phyloP scores from a whole-genome alignment of 2,329 filamentous ascomycete species.

The Teratosphaeria zuluensis region DNA sequence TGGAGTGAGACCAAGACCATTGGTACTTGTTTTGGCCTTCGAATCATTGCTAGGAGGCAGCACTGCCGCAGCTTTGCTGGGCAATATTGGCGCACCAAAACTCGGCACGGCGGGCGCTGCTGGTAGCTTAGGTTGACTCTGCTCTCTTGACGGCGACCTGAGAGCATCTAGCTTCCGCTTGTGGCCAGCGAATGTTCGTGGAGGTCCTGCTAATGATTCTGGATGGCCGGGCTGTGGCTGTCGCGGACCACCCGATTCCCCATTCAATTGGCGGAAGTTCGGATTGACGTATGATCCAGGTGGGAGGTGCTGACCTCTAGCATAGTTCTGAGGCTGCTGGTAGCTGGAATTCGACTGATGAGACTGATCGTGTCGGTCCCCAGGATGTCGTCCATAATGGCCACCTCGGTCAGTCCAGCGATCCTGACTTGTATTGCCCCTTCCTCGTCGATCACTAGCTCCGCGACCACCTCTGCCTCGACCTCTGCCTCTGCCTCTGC shows the following conservation, averaged over 20 bases:
- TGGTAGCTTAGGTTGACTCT: conserved; percentile 8
- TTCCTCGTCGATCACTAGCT: conserved; percentile 4
- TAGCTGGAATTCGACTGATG: background rate
- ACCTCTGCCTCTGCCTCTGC: conserved; percentile 26
- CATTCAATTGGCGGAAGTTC: conserved; percentile 9
- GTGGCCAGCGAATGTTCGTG: conserved; percentile 17
- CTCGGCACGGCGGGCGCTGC: conserved; percentile 23
- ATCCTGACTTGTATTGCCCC: conserved; percentile 6
- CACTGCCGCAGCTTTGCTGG: conserved; percentile 2
- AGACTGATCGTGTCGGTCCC: background rate
- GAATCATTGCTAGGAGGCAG: background rate
- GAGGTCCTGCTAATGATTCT: conserved; percentile 1
- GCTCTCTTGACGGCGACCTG: conserved; percentile 9
- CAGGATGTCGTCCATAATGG: background rate
- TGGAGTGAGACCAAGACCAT: conserved; percentile 62
- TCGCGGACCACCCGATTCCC: background rate
- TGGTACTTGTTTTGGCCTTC: conserved; percentile 23
- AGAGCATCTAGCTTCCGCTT: conserved; percentile 26
- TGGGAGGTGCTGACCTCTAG: conserved; percentile 5
- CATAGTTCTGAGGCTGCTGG: background rate
- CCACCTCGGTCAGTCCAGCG: background rate
- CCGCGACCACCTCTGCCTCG: conserved; percentile 1
- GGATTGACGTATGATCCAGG: conserved; percentile 24
- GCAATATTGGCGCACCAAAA: conserved; percentile 19
- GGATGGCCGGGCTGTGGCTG: background rate